Percentiles rank a stretch among this genome's conserved stretches.
Conservation (phyloP, 2,329 filamentous ascomycete genomes). For the Fusarium pilosicola region DNA sequence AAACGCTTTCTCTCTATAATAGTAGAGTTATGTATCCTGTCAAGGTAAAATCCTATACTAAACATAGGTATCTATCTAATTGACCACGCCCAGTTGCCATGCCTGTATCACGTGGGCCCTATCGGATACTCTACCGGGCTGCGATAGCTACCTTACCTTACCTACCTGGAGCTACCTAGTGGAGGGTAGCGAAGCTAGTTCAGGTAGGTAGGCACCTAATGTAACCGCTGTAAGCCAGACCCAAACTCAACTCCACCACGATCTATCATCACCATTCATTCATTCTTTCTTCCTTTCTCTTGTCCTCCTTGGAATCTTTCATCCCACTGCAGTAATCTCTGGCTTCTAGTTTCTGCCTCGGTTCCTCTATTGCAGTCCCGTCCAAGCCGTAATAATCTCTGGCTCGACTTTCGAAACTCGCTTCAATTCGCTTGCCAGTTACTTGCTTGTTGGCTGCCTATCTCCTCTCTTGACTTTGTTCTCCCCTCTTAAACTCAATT, state of each 20-base stretch:
- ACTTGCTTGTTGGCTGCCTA: background rate
- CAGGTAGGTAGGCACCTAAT: conserved; percentile 24
- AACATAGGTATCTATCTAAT: background rate
- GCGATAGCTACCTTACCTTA: conserved; percentile 2
- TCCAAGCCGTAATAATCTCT: background rate
- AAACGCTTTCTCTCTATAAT: background rate
- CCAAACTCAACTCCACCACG: conserved; percentile 28
- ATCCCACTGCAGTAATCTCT: background rate
- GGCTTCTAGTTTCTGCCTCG: background rate
- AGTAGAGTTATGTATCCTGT: background rate
- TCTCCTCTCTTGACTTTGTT: conserved; percentile 10
- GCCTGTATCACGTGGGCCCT: conserved; percentile 42
- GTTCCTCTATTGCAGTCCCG: background rate
- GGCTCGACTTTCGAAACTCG: background rate
- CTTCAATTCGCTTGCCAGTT: conserved; percentile 1
- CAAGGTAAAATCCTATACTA: too few species aligned
- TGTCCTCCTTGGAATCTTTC: background rate
- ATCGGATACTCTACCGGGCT: conserved; percentile 27
- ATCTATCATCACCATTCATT: conserved; percentile 24
- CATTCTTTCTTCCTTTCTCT: background rate
- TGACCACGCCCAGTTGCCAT: background rate
- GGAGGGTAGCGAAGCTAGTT: conserved; percentile 3
- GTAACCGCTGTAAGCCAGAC: conserved; percentile 42
- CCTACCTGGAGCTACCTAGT: background rate
- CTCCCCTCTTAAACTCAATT: conserved; percentile 8